Evolutionary conservation across 495 filamentous ascomycete genomes (phyloP).

Genomic region (Pseudomonodictys pantanalensis): DNA sequence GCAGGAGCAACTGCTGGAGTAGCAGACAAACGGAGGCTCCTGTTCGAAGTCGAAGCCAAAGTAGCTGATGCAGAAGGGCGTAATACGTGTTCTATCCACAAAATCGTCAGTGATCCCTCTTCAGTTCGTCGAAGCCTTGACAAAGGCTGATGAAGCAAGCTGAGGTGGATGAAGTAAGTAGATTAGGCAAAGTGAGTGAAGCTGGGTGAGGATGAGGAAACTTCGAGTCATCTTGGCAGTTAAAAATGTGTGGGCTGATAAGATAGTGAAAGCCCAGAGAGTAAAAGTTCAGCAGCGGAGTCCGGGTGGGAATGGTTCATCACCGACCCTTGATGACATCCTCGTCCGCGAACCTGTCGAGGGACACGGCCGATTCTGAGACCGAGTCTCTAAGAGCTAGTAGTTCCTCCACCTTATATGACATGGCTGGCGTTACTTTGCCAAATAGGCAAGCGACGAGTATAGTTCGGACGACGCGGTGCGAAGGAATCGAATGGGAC

Average conservation of each 20-base stretch:
- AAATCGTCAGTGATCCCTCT: background rate
- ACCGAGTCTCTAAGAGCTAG: conserved; percentile 37
- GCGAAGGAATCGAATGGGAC: background rate
- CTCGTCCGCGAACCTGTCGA: conserved; percentile 65
- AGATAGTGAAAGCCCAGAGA: background rate
- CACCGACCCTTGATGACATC: conserved; percentile 63
- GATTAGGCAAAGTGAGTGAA: background rate
- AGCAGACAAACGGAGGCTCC: background rate
- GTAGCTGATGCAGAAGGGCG: conserved; percentile 30
- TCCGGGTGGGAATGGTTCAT: background rate
- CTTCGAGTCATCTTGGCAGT: background rate
- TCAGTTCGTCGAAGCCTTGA: background rate
- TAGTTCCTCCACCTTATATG: conserved; percentile 38
- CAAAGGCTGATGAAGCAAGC: no score
- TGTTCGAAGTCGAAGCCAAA: background rate
- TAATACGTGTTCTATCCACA: conserved; percentile 32
- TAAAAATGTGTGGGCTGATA: background rate
- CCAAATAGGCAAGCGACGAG: background rate
- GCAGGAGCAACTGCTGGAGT: conserved; percentile 5
- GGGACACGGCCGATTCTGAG: conserved; percentile 37
- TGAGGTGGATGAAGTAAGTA: no score
- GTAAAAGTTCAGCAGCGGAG: background rate
- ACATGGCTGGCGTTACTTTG: conserved; percentile 7
- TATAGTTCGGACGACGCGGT: background rate
- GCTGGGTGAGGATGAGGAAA: background rate